Evolutionary conservation across 1,284 basidiomycete genomes (phyloP), one percentile per base, ranked within the genome.

Genomic region (Ceratobasidium sp.): DNA sequence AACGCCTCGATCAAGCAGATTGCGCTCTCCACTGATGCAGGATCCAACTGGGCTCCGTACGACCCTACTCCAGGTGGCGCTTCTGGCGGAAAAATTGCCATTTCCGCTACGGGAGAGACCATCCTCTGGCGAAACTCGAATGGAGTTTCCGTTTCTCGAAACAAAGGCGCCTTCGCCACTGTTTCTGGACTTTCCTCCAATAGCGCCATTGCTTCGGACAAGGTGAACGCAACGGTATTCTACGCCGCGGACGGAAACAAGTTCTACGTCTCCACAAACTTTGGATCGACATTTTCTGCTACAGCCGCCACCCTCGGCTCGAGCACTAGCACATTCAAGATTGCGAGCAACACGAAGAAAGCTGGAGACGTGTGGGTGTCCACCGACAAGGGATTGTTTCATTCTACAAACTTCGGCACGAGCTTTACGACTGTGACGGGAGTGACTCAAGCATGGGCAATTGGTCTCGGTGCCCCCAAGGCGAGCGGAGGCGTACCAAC

Each of bases 341-440:
- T 89, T 69, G 80, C 82, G 25, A 85, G 85, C n/a, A 80, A 87
- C 74, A 83, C 84, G 8, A 78, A 76, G 68, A 77, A 82, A 6
- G 82, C 82, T 7, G 80, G 80, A 6, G 86, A 88, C 73, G 78
- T 87, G 22, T 88, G 86, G 86, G 85, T 87, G 2, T 86, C 85
- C 1, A 84, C 86, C 2, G 84, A 86, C 55, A 80, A 77, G 58
- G 87, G 86, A 5, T 76, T 89, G 27, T 87, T 84, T 82, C 86
- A 87, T 74, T 85, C 85, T 1, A 84, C 82, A 3, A 78, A 87
- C 75, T 80, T 75, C 17, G 86, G 87, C 0, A 75, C 80, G 1
- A 80, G 82, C 5, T 86, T 87, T 77, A 79, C 80, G 7, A 74
- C 83, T 7, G 87, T 54, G 74, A 82, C 22, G 81, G 82, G 70